Evolutionary conservation across 331 rosid genomes (phyloP), one percentile per base, ranked within the genome.

Genomic region (Saraca asoca): DNA sequence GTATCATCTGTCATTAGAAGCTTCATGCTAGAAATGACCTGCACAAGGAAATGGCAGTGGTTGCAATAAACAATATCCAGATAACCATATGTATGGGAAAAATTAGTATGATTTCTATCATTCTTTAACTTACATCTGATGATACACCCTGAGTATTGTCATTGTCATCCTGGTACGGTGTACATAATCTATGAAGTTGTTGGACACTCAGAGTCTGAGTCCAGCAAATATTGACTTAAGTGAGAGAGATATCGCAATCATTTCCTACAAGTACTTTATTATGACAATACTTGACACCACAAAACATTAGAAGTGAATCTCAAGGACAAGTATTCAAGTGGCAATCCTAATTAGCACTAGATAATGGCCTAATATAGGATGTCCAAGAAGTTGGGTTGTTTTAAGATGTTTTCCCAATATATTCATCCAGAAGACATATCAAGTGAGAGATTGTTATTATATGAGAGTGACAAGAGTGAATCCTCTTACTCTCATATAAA

Each of bases 151-250:
- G 71, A 9, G 72, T 66, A 38, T 78, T 79, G 72, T 83, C 80
- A 75, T 80, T 69, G 29, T 81, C 91, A 75, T 85, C 96, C 75
- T 63, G 43, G 65, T 69, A 86, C 35, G 76, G 83, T 39, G 90
- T 91, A 73, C 97, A 91, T 78, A 91, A 59, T 85, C 91, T 87
- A 73, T 91, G 74, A 51, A 91, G 91, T 69, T 91, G 97, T 33
- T 91, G 87, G 78, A 87, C 81, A 66, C 87, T 86, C 76, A 91
- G 43, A 72, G 75, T 78, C 97, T 91, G 88, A 44, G 67, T 67
- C 55, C 62, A 61, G 73, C 48, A 60, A 13, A 34, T 10, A 34
- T 17, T 64, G 20, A 55, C 10, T 16, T 48, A 70, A 34, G 63
- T 39, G 39, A 55, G 58, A 66, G 19, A 51, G 46, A 58, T 39